Evolutionary conservation across 129 eudicot species (phyloP).

Genomic region (Tanacetum coccineum): DNA sequence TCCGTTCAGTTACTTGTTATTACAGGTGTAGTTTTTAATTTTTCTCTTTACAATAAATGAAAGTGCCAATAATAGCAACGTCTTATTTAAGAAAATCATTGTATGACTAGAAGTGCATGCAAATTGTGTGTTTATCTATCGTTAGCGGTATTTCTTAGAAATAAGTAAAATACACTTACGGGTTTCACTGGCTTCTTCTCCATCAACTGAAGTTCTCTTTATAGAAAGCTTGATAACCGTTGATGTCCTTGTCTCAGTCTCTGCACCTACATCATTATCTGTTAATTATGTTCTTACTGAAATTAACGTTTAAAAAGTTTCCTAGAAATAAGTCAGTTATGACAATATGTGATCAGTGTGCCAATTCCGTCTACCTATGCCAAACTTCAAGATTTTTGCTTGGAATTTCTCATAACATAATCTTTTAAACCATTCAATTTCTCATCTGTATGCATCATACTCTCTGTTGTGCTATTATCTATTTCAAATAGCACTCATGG

Average conservation of each 20-base stretch:
- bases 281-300: neutral
- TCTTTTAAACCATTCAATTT: conserved; percentile 48
- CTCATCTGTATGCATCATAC: conserved; percentile 26
- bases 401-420: conserved; percentile 35
- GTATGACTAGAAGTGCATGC: too few relatives aligned
- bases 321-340: too few relatives aligned
- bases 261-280: conserved; percentile 30
- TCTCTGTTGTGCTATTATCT: conserved; percentile 32
- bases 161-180: conserved; percentile 30
- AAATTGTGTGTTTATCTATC: too few relatives aligned
- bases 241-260: conserved; percentile 58
- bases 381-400: conserved; percentile 45
- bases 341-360: neutral
- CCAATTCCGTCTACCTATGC: conserved; percentile 27
- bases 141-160: neutral
- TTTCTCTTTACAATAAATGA: too few relatives aligned
- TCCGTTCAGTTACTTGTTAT: neutral
- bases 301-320: neutral
- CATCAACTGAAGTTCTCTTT: conserved; percentile 63
- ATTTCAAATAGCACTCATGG: conserved; percentile 38
- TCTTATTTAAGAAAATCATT: too few relatives aligned
- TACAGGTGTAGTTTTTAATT: too few relatives aligned
- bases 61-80: too few relatives aligned
- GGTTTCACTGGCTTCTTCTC: conserved; percentile 55
- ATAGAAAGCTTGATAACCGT: conserved; percentile 71